phyloP scores from a whole-genome alignment of 495 filamentous ascomycete species.

The Daldinia caldariorum region DNA sequence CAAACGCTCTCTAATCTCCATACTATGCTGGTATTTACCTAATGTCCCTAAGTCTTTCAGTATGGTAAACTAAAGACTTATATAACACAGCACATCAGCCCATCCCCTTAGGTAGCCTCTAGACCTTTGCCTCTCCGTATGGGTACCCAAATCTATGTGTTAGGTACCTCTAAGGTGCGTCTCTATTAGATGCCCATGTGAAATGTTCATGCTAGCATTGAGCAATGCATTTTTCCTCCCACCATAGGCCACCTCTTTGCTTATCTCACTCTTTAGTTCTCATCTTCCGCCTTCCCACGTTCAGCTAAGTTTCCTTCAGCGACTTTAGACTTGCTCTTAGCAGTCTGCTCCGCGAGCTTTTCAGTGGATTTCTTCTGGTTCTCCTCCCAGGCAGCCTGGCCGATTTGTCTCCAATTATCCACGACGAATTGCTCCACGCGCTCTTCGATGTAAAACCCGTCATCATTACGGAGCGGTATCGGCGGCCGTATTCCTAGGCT shows the following conservation, averaged over 20 bases:
- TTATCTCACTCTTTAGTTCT: neutral
- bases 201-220: neutral
- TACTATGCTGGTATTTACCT: neutral
- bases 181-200: neutral
- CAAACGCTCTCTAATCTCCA: neutral
- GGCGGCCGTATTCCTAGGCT: conserved; percentile 45
- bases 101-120: neutral
- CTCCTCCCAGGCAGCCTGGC: conserved; percentile 44
- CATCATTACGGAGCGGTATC: conserved; percentile 30
- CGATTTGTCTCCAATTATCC: conserved; percentile 49
- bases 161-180: neutral
- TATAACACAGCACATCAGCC: neutral
- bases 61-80: neutral
- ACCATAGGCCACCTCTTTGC: neutral
- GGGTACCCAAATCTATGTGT: neutral
- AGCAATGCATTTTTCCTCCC: neutral
- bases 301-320: no score
- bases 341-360: conserved; percentile 33
- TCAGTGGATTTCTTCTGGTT: conserved; percentile 40
- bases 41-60: neutral
- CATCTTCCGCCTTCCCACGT: no score
- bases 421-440: conserved; percentile 49
- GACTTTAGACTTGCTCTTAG: neutral
- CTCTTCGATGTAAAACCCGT: conserved; percentile 54
- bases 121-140: neutral